A percentile compares a stretch with the other conserved stretches of the same genome.
These are phyloP conservation scores for Hypericum perforatum DNA, from an alignment of 345 rosid genomes.

Conservation along the genomic window DNA sequence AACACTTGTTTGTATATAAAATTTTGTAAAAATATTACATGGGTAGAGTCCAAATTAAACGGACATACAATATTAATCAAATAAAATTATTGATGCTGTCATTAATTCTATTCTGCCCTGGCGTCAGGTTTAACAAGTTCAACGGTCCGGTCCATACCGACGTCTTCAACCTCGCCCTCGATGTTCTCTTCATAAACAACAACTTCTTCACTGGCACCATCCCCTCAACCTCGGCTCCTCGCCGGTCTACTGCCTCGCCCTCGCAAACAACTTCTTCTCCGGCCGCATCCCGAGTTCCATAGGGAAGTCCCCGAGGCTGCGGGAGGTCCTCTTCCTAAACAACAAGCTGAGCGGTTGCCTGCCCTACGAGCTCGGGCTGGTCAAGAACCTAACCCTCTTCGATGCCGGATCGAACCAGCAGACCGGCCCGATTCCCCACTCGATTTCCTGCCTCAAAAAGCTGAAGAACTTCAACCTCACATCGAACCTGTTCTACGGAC, in stretches of 20 bases:
- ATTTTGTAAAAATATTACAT: too few species aligned
- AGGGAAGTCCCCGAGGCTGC: conserved; percentile 26
- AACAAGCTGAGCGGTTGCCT: conserved; percentile 41
- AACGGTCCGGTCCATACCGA: conserved; percentile 24
- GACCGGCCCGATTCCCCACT: conserved; percentile 43
- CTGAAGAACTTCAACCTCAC: conserved; percentile 32
- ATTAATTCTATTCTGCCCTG: too few species aligned
- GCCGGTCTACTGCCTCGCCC: conserved; percentile 38
- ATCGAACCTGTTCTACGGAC: conserved; percentile 28
- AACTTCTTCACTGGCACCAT: conserved; percentile 27
- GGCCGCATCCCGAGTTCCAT: conserved; percentile 45
- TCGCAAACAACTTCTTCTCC: conserved; percentile 39
- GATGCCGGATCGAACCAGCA: conserved; percentile 35
- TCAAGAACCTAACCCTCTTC: conserved; percentile 23
- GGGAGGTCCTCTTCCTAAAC: conserved; percentile 43
- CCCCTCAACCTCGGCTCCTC: conserved; percentile 39
- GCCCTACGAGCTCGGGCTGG: conserved; percentile 41
- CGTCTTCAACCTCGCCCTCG: conserved; percentile 32
- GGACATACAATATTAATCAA: too few species aligned
- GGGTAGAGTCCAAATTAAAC: too few species aligned
- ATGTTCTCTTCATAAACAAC: conserved; percentile 51
- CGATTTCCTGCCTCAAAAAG: conserved; percentile 40
- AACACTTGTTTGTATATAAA: too few species aligned
- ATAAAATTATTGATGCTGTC: too few species aligned
- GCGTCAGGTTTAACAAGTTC: conserved; percentile 31